A percentile compares a stretch with the other conserved stretches of the same genome.
Conservation (phyloP, 2,329 filamentous ascomycete genomes). For the Nigrospora sphaerica region DNA sequence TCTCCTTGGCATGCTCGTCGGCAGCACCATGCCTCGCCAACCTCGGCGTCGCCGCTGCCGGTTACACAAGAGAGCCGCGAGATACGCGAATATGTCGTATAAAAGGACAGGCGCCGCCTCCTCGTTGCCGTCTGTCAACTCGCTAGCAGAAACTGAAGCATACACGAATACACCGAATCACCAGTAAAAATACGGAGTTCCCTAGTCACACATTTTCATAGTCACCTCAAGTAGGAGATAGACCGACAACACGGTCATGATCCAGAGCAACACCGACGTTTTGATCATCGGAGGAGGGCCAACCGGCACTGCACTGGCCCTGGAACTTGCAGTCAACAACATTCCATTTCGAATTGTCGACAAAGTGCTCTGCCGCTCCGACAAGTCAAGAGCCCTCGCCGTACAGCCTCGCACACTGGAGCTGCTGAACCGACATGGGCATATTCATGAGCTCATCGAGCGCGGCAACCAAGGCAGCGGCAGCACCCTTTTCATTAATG, state of each 20-base stretch:
- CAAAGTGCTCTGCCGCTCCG: constrained; percentile 18
- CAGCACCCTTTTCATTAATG: constrained; percentile 7
- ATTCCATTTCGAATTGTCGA: constrained; percentile 17
- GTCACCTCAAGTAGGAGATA: no score
- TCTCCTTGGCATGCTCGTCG: no score
- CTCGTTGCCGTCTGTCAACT: no score
- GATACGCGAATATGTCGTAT: no score
- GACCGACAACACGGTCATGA: background rate
- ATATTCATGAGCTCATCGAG: constrained; percentile 25
- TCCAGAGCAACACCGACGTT: constrained; percentile 6
- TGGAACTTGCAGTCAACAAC: constrained; percentile 14
- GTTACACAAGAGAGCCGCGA: no score
- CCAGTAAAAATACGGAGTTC: no score
- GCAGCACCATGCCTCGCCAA: no score
- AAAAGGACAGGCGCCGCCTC: no score
- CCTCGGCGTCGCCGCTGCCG: no score
- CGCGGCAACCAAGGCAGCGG: constrained; percentile 36
- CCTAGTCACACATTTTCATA: no score
- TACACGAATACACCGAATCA: no score
- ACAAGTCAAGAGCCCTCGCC: constrained; percentile 33
- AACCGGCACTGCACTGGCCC: constrained; percentile 13
- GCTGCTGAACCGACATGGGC: constrained; percentile 37
- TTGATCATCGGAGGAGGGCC: constrained; percentile 16
- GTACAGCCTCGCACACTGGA: constrained; percentile 43
- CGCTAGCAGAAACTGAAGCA: no score